These are phyloP conservation scores for Cicer judaicum DNA, from an alignment of 306 rosid species.

Conservation along the genomic window DNA sequence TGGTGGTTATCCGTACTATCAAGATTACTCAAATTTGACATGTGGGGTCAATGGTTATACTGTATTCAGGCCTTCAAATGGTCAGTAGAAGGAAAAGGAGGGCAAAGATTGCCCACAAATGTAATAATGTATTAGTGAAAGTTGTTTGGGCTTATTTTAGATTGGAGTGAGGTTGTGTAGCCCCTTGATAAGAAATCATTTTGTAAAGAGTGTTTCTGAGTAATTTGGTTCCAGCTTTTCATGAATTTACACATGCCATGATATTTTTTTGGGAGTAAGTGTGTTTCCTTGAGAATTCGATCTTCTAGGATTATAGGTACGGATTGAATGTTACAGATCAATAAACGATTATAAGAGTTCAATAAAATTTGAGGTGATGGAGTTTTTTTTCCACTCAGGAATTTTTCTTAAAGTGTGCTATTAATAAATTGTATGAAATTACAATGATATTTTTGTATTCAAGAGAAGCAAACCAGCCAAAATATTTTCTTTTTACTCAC, in stretches of 20 bases:
- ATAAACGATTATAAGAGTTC: no score
- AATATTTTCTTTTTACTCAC: no score
- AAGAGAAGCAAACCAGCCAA: no score
- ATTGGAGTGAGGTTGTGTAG: slow-evolving; percentile 84
- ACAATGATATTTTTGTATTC: no score
- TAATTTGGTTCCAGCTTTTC: slow-evolving; percentile 55
- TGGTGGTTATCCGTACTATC: slow-evolving; percentile 67
- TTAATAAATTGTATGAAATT: no score
- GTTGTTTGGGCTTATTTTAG: slow-evolving; percentile 61
- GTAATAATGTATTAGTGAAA: slow-evolving; percentile 76
- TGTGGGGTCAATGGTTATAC: slow-evolving; percentile 74
- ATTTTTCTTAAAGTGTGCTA: no score
- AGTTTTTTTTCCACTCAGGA: background rate
- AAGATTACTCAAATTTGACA: slow-evolving; percentile 76
- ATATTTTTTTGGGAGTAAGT: background rate
- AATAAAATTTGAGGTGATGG: background rate
- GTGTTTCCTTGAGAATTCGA: no score
- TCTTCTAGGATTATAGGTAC: no score
- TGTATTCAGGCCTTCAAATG: slow-evolving; percentile 83
- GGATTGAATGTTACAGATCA: no score
- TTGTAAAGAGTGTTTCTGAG: slow-evolving; percentile 75
- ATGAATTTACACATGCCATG: no score
- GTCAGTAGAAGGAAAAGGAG: slow-evolving; percentile 59
- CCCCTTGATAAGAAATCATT: slow-evolving; percentile 71
- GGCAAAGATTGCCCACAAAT: slow-evolving; percentile 50